Evolutionary conservation across 2,329 filamentous ascomycete genomes (phyloP), one percentile per base, ranked within the genome.

Genomic region (Leptographium lundbergii): DNA sequence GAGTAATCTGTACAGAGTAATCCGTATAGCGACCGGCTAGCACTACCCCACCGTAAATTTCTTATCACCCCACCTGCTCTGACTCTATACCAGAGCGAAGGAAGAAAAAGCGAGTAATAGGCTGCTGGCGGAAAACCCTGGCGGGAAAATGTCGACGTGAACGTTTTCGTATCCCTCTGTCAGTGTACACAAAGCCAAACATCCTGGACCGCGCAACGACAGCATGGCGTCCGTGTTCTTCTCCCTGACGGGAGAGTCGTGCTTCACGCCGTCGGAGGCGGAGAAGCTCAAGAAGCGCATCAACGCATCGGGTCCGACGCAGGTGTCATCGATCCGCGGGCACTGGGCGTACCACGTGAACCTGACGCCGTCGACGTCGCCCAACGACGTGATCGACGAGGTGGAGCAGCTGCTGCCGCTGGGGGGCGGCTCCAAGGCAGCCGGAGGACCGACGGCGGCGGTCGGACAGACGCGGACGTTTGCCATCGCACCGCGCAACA

Each of bases 401-500:
- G 65, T 73, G 65, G 69, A 73, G 67, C 74, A 72, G 66, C 73
- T 81, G 57, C 72, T 80, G 32, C 72, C 76, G 22, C 68, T 77
- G 57, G 64, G 71, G 65, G 68, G 60, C 64, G 63, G 64, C 62
- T 34, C 65, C 67, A 67, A 61, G 78, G 81, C 60, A 74, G 67
- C 67, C 61, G 78, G 81, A 60, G 64, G 47, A 67, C 67, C 61
- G 78, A 81, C 60, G 74, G 77, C 57, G 17, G 71, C 77, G 60
- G 14, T 25, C 48, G 32, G 48, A 22, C 34, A 7, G 53, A 56
- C 29, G 45, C 59, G 65, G 76, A 85, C 62, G 81, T 88, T 59
- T 69, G 89, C 91, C 69, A 80, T 96, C 60, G 84, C 81, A 54
- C 92, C 92, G 24, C 83, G 92, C 65, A 88, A 88, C 66, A 91